Evolutionary conservation across 371 early-diverging fungal species (phyloP), one percentile per base, ranked within the genome.

Genomic region (Batrachochytrium dendrobatidis): DNA sequence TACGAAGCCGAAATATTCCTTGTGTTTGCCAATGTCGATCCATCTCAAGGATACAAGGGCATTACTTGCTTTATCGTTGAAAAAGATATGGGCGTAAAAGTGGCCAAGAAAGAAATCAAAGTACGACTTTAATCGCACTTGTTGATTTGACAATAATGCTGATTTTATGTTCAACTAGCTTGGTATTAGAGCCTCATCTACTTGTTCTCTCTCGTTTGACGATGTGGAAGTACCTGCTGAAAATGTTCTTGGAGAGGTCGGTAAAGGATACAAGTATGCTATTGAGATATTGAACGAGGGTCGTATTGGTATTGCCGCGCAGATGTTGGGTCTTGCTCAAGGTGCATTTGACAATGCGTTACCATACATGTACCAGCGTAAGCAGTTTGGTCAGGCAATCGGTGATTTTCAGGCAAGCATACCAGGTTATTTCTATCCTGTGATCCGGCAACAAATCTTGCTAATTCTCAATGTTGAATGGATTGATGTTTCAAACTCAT

Each of bases 251-350:
- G 98, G 98, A 39, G 89, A 94, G 65, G 76, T 92, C 55, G 96
- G 96, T 57, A 85, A 94, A 78, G 98, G 98, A 30, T 98, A 98
- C 90, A 95, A 94, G 79, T 93, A 92, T 61, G 95, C 97, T 55
- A 98, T 98, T 62, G 95, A 94, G 72, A 94, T 93, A 53, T 78
- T 98, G 63, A 97, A 98, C 77, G 97, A 95, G 75, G 97, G 97
- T 22, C 90, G 96, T 72, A 92, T 98, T 53, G 98, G 98, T 66
- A 95, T 95, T 74, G 94, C 95, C 43, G 95, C 95, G 33, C 96
- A 96, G 74, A 95, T 95, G 98, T 69, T 96, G 48, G 98, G 98
- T 57, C 71, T 94, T 43, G 96, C 97, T 20, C 95, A 96, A 74
- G 97, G 97, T 29, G 94, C 86, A 26, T 88, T 87, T 62, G 95